Evolutionary conservation across 345 rosid species (phyloP).

Genomic region (Eucalyptus regnans): DNA sequence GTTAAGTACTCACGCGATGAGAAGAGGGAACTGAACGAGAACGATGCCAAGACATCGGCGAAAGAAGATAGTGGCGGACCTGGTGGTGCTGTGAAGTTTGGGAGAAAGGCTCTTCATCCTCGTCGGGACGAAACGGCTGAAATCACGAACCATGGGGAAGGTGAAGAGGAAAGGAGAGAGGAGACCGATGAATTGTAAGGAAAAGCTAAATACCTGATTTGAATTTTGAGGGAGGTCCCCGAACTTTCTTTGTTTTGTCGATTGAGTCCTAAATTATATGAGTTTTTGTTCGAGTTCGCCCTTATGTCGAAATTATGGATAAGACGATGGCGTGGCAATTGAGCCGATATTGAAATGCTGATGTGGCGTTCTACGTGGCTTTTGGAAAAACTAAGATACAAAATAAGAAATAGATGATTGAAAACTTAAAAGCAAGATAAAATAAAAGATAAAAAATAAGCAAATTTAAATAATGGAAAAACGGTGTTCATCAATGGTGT

Average conservation of each 20-base stretch:
- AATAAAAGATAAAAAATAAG: too few species aligned
- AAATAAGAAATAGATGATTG: too few species aligned
- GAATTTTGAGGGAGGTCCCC: background rate
- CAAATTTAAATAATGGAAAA: too few species aligned
- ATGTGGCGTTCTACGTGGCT: background rate
- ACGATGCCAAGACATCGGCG: constrained; percentile 18
- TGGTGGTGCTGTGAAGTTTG: constrained; percentile 28
- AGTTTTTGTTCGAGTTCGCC: background rate
- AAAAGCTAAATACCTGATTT: background rate
- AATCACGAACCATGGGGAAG: background rate
- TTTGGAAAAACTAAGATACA: background rate
- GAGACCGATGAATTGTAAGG: constrained; percentile 8
- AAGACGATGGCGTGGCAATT: background rate
- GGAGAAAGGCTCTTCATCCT: constrained; percentile 71
- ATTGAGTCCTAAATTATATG: background rate
- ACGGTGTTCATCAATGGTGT: background rate
- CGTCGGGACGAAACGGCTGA: constrained; percentile 1
- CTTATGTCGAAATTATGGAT: too few species aligned
- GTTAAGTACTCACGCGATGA: constrained; percentile 77
- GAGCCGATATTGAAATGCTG: background rate
- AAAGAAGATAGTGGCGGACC: background rate
- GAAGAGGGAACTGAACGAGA: constrained; percentile 60
- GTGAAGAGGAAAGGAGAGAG: constrained; percentile 19
- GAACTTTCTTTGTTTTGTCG: background rate
- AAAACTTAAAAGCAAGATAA: background rate